Base-by-base conservation (phyloP, 768 basidiomycete genomes). In the Cystobasidium tubakii region DNA sequence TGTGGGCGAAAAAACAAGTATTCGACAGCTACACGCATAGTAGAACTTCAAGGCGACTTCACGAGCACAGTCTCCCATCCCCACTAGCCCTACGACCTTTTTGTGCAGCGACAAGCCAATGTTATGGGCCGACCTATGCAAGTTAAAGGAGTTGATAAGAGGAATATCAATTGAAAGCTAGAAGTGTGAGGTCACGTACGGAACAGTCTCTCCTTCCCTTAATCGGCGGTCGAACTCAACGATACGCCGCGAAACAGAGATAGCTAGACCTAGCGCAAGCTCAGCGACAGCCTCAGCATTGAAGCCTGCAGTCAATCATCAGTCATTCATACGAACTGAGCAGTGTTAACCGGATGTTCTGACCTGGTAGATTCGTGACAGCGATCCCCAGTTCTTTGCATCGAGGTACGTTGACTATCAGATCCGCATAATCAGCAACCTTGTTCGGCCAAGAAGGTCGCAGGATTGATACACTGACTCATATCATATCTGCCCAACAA, bases 61-160 rank as follows among this genome's bases (percentile, higher is more conserved):
- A 13, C 80, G 76, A 1, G 88, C 89, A 4, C 89, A 81, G 44
- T 82, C 82, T 0, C 89, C 89, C 1, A 87, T 83, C 1, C 88
- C 89, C 17, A 89, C 80, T 13, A 89, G 77, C 0, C 87, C 88
- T 9, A 89, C 78, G 0, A 86, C 87, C 74, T 83, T 84, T 0
- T 87, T 87, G 10, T 82, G 71, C 21, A 88, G 81, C 3, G 71
- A 62, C 19, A 39, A 19, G 23, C 55, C 71, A 23, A 64, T 31
- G 29, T 60, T 74, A 23, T 75, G 55, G 1, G 66, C 74, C 6
- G 66, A 70, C 7, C 60, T 60, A 25, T 27, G 2, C 25, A 34
- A n/a, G n/a, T n/a, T n/a, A n/a, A n/a, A n/a, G n/a, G n/a, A n/a
- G n/a, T n/a, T n/a, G n/a, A n/a, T n/a, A n/a, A n/a, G n/a, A n/a